Evolutionary conservation across 2,329 filamentous ascomycete species (phyloP).

Genomic region (Thyridium curvatum): DNA sequence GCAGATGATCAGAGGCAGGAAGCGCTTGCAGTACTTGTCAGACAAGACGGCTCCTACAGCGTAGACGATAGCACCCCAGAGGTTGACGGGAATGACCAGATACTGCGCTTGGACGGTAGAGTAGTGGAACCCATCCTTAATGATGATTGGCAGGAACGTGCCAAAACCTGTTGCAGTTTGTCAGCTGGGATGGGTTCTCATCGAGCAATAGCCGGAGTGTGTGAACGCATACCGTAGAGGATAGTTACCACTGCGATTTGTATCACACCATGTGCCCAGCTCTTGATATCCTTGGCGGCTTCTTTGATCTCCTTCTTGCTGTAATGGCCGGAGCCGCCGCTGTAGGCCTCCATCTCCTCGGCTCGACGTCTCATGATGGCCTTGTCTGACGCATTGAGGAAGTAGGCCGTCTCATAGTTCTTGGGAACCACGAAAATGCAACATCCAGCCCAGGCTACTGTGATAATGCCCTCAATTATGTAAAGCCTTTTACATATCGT

Average conservation of each 20-base stretch:
- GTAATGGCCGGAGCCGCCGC: conserved; percentile 15
- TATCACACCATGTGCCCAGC: conserved; percentile 21
- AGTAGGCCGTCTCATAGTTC: conserved; percentile 13
- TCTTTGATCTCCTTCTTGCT: conserved; percentile 14
- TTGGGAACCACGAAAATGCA: conserved; percentile 10
- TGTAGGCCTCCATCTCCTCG: conserved; percentile 15
- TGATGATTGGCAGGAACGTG: conserved; percentile 34
- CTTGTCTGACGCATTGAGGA: conserved; percentile 11
- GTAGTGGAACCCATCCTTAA: conserved; percentile 29
- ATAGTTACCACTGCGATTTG: conserved; percentile 32
- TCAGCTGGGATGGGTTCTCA: too few species aligned
- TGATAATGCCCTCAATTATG: conserved; percentile 15
- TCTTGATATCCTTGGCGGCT: conserved; percentile 17
- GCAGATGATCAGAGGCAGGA: conserved; percentile 24
- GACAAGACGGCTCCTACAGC: conserved; percentile 27
- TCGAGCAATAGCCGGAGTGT: too few species aligned
- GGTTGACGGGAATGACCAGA: conserved; percentile 31
- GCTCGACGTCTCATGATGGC: conserved; percentile 13
- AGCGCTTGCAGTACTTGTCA: conserved; percentile 27
- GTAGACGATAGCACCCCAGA: conserved; percentile 32
- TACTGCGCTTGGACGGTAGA: conserved; percentile 29
- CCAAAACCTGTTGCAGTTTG: conserved; percentile 18
- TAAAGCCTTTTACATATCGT: conserved; percentile 11
- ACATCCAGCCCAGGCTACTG: conserved; percentile 8
- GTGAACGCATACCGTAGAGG: conserved; percentile 19